phyloP scores from a whole-genome alignment of 441 rosid species.

The Sinapis alba region DNA sequence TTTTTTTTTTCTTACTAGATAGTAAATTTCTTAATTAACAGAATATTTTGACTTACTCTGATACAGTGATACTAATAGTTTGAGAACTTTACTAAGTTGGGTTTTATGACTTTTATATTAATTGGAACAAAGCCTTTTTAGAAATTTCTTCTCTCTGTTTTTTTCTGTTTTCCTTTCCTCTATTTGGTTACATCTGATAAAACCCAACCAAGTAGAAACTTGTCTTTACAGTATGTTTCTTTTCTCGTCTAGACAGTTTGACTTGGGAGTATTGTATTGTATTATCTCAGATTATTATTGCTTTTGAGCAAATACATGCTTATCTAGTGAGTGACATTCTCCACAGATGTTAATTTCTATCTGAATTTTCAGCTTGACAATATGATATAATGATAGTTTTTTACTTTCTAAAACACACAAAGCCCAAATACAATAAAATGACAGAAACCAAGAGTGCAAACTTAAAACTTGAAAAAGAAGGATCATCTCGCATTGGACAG shows the following conservation, averaged over 20 bases:
- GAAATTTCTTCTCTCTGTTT: conserved; percentile 10
- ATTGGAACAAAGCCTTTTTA: conserved; percentile 1
- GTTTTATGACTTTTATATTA: conserved; percentile 24
- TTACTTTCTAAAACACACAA: background rate
- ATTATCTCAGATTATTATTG: background rate
- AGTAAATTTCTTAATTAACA: background rate
- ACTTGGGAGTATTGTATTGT: background rate
- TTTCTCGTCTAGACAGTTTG: background rate
- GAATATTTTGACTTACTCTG: conserved; percentile 33
- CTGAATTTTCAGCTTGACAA: background rate
- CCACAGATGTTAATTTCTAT: background rate
- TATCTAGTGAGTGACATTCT: background rate
- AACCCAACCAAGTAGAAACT: background rate
- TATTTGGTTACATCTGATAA: conserved; percentile 23
- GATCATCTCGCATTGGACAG: background rate
- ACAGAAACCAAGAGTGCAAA: background rate
- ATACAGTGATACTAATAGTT: conserved; percentile 38
- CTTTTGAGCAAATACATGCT: background rate
- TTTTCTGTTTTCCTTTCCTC: background rate
- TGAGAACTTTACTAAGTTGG: conserved; percentile 32
- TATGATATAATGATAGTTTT: background rate
- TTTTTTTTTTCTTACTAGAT: background rate
- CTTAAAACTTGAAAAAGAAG: background rate
- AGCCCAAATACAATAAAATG: background rate
- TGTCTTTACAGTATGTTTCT: background rate